Evolutionary conservation across 495 filamentous ascomycete species (phyloP).

Genomic region (Collariella sp.): DNA sequence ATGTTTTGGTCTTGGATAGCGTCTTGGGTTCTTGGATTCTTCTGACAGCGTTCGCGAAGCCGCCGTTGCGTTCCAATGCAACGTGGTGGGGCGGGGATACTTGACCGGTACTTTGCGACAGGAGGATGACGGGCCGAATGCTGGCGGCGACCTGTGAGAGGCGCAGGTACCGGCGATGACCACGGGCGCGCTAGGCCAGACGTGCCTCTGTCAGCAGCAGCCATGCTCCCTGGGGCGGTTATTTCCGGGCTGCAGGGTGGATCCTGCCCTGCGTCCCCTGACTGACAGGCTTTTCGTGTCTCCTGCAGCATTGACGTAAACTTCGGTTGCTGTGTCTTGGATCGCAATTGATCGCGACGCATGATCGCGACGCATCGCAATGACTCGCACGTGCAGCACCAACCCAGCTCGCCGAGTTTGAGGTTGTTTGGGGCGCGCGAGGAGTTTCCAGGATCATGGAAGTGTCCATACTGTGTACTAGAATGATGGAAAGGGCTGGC

Average conservation of each 20-base stretch:
- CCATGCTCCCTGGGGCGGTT: slow-evolving; percentile 1
- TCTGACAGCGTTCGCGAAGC: not conserved
- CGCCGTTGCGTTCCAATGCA: too few species aligned
- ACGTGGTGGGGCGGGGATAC: slow-evolving; percentile 23
- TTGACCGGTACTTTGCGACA: slow-evolving; percentile 13
- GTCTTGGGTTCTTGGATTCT: not conserved
- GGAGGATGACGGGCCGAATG: slow-evolving; percentile 1
- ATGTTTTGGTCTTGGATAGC: slow-evolving; percentile 4
- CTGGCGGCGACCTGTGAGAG: slow-evolving; percentile 17
- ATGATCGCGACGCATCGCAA: too few species aligned
- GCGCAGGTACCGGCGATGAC: slow-evolving; percentile 7
- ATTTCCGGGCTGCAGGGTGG: slow-evolving; percentile 8
- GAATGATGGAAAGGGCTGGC: not conserved
- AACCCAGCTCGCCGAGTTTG: not conserved
- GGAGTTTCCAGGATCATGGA: too few species aligned
- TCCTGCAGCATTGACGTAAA: not conserved
- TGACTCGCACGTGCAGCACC: slow-evolving; percentile 3
- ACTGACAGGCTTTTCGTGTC: slow-evolving; percentile 7
- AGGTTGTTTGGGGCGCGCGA: not conserved
- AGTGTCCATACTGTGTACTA: too few species aligned
- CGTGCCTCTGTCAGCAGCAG: slow-evolving; percentile 3
- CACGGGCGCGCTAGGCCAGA: not conserved
- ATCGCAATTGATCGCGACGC: too few species aligned
- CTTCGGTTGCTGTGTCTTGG: not conserved
- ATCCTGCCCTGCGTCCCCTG: slow-evolving; percentile 3